Conservation (phyloP, 129 eudicot species). For the Scalesia atractyloides region DNA sequence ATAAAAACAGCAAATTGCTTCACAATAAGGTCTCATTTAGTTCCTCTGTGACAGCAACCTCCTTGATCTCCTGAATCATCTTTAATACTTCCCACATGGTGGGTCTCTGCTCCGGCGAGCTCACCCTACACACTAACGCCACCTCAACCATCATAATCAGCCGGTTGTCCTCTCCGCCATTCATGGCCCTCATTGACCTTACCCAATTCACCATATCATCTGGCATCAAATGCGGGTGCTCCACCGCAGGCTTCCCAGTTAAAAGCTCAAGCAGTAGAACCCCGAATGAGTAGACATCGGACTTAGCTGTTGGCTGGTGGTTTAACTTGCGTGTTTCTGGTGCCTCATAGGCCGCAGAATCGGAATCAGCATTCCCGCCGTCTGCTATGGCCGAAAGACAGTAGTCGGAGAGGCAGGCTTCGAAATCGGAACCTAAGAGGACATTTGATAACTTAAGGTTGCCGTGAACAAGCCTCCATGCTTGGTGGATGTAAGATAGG, state of each 20-base stretch:
- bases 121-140: slow-evolving; percentile 71
- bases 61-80: slow-evolving; percentile 94
- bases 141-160: slow-evolving; percentile 81
- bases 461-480: slow-evolving; percentile 93
- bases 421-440: slow-evolving; percentile 87
- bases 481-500: slow-evolving; percentile 92
- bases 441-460: slow-evolving; percentile 82
- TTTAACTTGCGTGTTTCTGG: slow-evolving; percentile 66
- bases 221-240: slow-evolving; percentile 67
- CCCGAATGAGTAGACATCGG: slow-evolving; percentile 88
- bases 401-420: slow-evolving; percentile 90
- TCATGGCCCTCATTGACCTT: slow-evolving; percentile 49
- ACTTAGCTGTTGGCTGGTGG: slow-evolving; percentile 61
- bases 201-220: slow-evolving; percentile 74
- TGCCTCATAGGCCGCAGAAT: slow-evolving; percentile 57
- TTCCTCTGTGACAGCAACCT: slow-evolving; percentile 46
- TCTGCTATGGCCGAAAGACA: slow-evolving; percentile 57
- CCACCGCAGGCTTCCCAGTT: slow-evolving; percentile 62
- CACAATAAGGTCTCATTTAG: slow-evolving; percentile 16
- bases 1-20: neutral
- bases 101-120: slow-evolving; percentile 84
- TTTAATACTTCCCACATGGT: slow-evolving; percentile 94
- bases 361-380: slow-evolving; percentile 34
- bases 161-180: slow-evolving; percentile 54
- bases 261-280: slow-evolving; percentile 73